Percentiles rank a stretch among this genome's conserved stretches.
Conservation (phyloP, 2,329 filamentous ascomycete genomes). For the Pseudocercospora pini-densiflorae region DNA sequence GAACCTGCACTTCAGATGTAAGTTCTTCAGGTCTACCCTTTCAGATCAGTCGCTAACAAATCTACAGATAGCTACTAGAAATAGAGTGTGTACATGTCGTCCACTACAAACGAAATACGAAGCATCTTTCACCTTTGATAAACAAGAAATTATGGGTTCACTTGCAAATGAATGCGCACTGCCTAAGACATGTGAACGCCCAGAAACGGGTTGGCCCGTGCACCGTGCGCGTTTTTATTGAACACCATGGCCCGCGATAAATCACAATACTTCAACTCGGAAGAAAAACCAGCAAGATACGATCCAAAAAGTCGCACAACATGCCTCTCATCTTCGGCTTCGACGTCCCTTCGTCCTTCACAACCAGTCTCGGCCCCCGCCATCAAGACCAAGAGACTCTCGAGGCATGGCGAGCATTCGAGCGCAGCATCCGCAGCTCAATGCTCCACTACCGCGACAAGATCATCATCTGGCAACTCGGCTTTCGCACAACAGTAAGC, state of each 20-base stretch:
- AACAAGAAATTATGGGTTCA: neutral
- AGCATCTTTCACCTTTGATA: too few species aligned
- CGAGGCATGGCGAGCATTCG: neutral
- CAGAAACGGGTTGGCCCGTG: neutral
- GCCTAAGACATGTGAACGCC: neutral
- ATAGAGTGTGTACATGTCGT: neutral
- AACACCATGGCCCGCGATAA: neutral
- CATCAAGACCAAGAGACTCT: neutral
- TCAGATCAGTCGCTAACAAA: neutral
- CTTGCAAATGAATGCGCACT: neutral
- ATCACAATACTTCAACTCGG: neutral
- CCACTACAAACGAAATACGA: neutral
- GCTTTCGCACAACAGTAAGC: neutral
- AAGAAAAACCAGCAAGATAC: neutral
- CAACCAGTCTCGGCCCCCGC: neutral
- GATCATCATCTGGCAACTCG: neutral
- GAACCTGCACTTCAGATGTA: slow-evolving; percentile 54
- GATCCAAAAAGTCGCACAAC: too few species aligned
- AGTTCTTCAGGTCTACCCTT: neutral
- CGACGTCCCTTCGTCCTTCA: neutral
- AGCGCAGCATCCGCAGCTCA: neutral
- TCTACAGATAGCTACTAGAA: neutral
- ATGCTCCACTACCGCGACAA: neutral
- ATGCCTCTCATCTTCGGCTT: slow-evolving; percentile 1
- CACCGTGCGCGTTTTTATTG: too few species aligned